Percentiles rank a stretch among this genome's conserved stretches.
Conservation (phyloP, 2,329 filamentous ascomycete species). For the Colletotrichum tamarilloi region DNA sequence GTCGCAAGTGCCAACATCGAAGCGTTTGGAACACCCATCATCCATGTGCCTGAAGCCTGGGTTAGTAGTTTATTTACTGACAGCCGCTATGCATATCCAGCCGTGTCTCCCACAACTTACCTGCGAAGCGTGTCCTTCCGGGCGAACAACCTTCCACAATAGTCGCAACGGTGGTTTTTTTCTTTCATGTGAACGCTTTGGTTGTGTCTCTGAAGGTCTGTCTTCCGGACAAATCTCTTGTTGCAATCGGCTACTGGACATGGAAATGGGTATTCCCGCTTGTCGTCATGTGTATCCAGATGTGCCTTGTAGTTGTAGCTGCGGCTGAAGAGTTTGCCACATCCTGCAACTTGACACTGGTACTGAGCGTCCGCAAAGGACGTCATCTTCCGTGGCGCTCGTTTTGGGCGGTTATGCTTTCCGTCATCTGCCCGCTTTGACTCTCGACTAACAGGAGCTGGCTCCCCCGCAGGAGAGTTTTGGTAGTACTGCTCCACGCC, state of each 20-base stretch:
- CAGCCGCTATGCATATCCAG: background rate
- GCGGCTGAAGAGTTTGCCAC: slow-evolving; percentile 82
- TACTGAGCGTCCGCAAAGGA: slow-evolving; percentile 78
- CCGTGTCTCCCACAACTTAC: slow-evolving; percentile 55
- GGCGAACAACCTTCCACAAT: slow-evolving; percentile 78
- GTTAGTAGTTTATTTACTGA: background rate
- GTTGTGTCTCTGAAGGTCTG: slow-evolving; percentile 75
- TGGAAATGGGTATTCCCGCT: slow-evolving; percentile 75
- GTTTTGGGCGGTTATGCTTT: slow-evolving; percentile 44
- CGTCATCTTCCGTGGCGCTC: slow-evolving; percentile 63
- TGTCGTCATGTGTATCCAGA: slow-evolving; percentile 84
- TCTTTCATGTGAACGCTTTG: slow-evolving; percentile 80
- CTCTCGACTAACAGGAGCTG: slow-evolving; percentile 38
- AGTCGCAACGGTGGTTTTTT: slow-evolving; percentile 75
- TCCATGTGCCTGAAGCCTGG: slow-evolving; percentile 74
- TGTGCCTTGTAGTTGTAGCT: slow-evolving; percentile 91
- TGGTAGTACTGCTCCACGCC: slow-evolving; percentile 36
- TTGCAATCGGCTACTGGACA: slow-evolving; percentile 75
- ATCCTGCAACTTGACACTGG: slow-evolving; percentile 75
- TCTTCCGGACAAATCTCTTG: slow-evolving; percentile 84
- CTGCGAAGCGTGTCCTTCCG: slow-evolving; percentile 86
- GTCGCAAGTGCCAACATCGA: slow-evolving; percentile 66
- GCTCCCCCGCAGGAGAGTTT: slow-evolving; percentile 30
- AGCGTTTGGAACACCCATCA: slow-evolving; percentile 78
- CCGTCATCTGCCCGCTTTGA: slow-evolving; percentile 34